Evolutionary conservation across 805 yeast genomes (phyloP).

Genomic region (Zygosaccharomyces siamensis): DNA sequence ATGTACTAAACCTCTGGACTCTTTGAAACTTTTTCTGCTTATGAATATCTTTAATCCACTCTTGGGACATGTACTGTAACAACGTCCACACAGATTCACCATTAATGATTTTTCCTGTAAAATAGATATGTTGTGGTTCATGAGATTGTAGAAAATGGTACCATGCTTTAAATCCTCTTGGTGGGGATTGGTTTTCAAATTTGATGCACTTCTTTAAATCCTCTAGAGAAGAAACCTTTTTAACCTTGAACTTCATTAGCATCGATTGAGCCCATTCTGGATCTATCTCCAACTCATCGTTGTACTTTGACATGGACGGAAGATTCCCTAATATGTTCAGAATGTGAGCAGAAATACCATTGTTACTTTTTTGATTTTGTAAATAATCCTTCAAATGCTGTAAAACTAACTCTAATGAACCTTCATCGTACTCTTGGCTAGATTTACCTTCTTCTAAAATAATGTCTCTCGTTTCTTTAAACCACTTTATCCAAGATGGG

Average conservation of each 20-base stretch:
- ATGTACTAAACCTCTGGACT: constrained; percentile 15
- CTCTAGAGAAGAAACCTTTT: constrained; percentile 5
- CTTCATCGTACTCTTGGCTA: constrained; percentile 19
- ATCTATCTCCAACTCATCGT: constrained; percentile 18
- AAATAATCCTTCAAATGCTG: constrained; percentile 19
- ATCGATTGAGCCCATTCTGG: constrained; percentile 22
- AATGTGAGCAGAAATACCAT: constrained; percentile 15
- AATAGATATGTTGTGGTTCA: constrained; percentile 26
- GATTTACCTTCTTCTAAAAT: constrained; percentile 9
- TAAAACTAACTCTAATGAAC: constrained; percentile 20
- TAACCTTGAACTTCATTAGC: constrained; percentile 10
- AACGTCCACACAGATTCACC: constrained; percentile 23
- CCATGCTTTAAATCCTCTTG: constrained; percentile 31
- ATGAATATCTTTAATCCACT: constrained; percentile 25
- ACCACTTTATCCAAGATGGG: constrained; percentile 17
- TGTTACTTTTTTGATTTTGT: constrained; percentile 7
- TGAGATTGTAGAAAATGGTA: constrained; percentile 23
- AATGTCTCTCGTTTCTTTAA: constrained; percentile 4
- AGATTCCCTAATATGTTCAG: constrained; percentile 17
- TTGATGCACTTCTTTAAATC: constrained; percentile 19
- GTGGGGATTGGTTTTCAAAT: constrained; percentile 9
- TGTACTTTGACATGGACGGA: constrained; percentile 1
- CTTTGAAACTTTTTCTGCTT: constrained; percentile 16
- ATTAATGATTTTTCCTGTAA: constrained; percentile 12
- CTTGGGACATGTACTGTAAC: constrained; percentile 26